Conservation (phyloP, 148 eudicot species). For the Heliamphora exappendiculata region DNA sequence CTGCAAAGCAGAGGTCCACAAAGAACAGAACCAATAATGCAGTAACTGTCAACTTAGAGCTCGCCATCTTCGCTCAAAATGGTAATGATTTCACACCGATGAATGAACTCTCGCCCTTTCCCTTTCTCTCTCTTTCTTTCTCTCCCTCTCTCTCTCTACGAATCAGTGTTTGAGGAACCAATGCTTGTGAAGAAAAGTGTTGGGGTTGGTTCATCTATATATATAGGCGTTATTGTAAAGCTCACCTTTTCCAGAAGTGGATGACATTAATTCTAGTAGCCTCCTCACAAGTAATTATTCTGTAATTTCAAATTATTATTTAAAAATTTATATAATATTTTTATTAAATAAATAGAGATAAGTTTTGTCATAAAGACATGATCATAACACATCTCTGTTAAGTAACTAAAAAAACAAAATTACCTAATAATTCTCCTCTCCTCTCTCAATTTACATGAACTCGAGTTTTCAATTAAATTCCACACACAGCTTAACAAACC, state of each 20-base stretch:
- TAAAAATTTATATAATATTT: too few relatives aligned
- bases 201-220: not conserved
- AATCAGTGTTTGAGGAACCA: not conserved
- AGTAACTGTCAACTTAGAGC: constrained; percentile 21
- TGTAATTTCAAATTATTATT: too few relatives aligned
- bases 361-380: too few relatives aligned
- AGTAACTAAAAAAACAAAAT: too few relatives aligned
- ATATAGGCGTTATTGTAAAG: not conserved
- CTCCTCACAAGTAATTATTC: too few relatives aligned
- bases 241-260: not conserved
- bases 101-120: not conserved
- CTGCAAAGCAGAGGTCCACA: constrained; percentile 28
- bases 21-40: constrained; percentile 28
- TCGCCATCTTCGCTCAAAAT: constrained; percentile 15
- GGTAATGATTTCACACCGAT: not conserved
- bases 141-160: constrained; percentile 3
- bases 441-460: too few relatives aligned
- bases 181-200: not conserved
- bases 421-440: too few relatives aligned
- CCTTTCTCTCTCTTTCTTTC: not conserved
- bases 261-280: constrained; percentile 1
- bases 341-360: too few relatives aligned
- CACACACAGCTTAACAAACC: too few relatives aligned
- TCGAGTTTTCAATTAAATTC: too few relatives aligned
- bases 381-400: too few relatives aligned